These are phyloP conservation scores for sunflower (Helianthus annuus) DNA, from an alignment of 129 eudicot species.

Conservation along the genomic window DNA sequence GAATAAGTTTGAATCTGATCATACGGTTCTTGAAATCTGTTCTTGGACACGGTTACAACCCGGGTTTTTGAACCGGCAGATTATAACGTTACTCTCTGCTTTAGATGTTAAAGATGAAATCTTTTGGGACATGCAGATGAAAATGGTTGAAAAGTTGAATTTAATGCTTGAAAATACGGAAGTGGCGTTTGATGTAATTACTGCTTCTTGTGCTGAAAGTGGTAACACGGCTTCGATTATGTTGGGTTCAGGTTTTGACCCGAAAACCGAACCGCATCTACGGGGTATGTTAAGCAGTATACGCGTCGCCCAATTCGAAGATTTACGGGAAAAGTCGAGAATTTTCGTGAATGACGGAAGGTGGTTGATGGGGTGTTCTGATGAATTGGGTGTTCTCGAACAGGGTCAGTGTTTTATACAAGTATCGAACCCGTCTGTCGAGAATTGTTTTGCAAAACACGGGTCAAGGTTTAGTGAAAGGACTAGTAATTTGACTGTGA, in stretches of 20 bases:
- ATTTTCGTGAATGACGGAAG: constrained; percentile 18
- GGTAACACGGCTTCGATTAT: constrained; percentile 14
- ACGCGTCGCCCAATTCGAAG: constrained; percentile 10
- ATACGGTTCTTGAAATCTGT: constrained; percentile 61
- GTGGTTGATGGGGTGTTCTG: constrained; percentile 19
- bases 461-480: constrained; percentile 19
- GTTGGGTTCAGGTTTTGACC: constrained; percentile 22
- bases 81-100: constrained; percentile 38
- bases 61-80: constrained; percentile 63
- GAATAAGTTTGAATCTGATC: constrained; percentile 60
- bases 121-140: constrained; percentile 19
- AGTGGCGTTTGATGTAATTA: constrained; percentile 18
- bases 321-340: constrained; percentile 10
- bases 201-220: constrained; percentile 15
- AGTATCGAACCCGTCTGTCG: constrained; percentile 11
- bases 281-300: constrained; percentile 20
- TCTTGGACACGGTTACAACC: constrained; percentile 73
- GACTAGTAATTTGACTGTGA: constrained; percentile 9
- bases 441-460: constrained; percentile 13
- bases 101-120: constrained; percentile 12
- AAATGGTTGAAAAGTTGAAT: constrained; percentile 2
- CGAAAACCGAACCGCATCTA: constrained; percentile 16
- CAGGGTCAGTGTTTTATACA: constrained; percentile 15
- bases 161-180: constrained; percentile 7
- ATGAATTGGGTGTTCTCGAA: constrained; percentile 17